These are phyloP conservation scores for Russula earlei DNA, from an alignment of 768 basidiomycete species.

Conservation along the genomic window DNA sequence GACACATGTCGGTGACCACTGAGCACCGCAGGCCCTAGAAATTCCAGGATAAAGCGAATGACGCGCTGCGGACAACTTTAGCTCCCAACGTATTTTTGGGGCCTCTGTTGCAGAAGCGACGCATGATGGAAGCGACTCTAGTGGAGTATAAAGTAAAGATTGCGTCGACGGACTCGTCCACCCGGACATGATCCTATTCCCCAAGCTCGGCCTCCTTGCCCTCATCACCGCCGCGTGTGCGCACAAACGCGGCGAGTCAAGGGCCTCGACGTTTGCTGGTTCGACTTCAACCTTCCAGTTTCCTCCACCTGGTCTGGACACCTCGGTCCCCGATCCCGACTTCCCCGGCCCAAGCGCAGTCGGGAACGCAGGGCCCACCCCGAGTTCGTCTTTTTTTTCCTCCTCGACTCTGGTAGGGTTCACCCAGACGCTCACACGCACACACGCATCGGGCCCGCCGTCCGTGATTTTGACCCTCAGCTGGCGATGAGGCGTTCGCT, in stretches of 20 bases:
- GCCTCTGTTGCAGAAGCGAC: too few species aligned
- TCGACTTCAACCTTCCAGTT: slow-evolving; percentile 33
- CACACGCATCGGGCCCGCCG: too few species aligned
- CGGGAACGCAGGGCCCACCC: slow-evolving; percentile 40
- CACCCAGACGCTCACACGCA: not conserved
- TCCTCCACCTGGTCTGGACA: slow-evolving; percentile 33
- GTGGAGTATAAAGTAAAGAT: not conserved
- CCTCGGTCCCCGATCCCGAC: slow-evolving; percentile 25
- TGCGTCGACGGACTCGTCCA: not conserved
- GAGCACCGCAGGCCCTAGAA: too few species aligned
- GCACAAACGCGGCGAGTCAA: too few species aligned
- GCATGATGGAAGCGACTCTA: too few species aligned
- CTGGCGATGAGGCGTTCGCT: slow-evolving; percentile 25
- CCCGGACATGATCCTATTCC: not conserved
- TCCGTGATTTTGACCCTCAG: slow-evolving; percentile 2
- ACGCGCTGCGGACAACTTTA: too few species aligned
- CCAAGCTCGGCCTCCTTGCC: not conserved
- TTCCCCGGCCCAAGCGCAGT: slow-evolving; percentile 37
- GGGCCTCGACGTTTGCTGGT: slow-evolving; percentile 36
- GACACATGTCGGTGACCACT: too few species aligned
- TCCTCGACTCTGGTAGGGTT: not conserved
- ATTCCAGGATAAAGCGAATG: too few species aligned
- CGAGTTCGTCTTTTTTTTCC: slow-evolving; percentile 28
- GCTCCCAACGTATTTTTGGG: too few species aligned
- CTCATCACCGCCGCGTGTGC: not conserved